Evolutionary conservation across 2,329 filamentous ascomycete genomes (phyloP), one percentile per base, ranked within the genome.

Genomic region (Drechslerella dactyloides): DNA sequence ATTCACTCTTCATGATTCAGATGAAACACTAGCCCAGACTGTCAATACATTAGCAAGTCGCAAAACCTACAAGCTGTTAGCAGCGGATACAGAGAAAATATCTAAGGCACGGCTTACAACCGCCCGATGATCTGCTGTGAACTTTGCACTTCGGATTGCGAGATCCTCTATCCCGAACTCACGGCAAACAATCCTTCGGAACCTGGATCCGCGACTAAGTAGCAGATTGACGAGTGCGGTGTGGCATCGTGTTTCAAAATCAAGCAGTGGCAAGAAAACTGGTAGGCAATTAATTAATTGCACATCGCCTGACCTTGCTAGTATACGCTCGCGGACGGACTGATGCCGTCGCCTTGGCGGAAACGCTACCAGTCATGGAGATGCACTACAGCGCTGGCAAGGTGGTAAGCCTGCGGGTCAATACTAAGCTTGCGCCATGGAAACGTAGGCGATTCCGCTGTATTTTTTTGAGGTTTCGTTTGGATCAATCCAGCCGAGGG

Each of bases 171-270:
- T 42, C 37, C 37, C 37, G 37, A 27, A 21, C 48, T 58, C 48
- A 53, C 65, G 52, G 58, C 23, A 58, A 35, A 44, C 42, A 56
- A 30, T 35, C 35, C 30, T 33, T 64, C 66, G 66, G 66, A 60
- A 70, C 63, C 66, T 24, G 50, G 66, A 70, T 64, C 66, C 66
- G 66, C 27, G 50, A 23, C 23, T 21, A 48, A 46, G 65, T 58
- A 52, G 48, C 51, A 63, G n/a, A 24, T 63, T 69, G 40, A 64
- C 33, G 19, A 69, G 48, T 27, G 19, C 19, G 58, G 13, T 19
- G 24, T 30, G 15, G 46, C 63, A 64, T 59, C 27, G 55, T 27
- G 66, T 70, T 70, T 70, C 66, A 64, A 55, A 55, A 52, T 40
- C 5, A 53, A 50, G 48, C 55, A 13, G 30, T 46, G 53, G 58